Conservation (phyloP, 2,329 filamentous ascomycete genomes). For the Penicillium oxalicum region DNA sequence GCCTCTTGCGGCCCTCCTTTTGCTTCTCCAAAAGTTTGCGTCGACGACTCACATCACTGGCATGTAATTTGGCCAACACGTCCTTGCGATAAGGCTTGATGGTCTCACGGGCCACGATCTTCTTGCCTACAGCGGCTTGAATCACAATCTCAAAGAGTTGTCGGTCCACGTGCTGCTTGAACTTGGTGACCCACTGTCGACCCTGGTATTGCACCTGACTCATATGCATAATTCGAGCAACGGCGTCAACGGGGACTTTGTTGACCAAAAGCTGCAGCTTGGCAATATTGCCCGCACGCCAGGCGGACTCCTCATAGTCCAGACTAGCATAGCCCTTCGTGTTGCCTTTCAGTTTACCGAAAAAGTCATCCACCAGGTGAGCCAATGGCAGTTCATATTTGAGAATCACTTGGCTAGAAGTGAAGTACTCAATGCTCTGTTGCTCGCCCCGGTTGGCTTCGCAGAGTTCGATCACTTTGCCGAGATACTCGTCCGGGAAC, state of each 20-base stretch:
- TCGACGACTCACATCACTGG: constrained; percentile 74
- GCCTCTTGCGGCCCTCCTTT: constrained; percentile 86
- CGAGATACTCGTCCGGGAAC: constrained; percentile 87
- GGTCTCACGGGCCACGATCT: constrained; percentile 84
- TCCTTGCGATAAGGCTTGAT: constrained; percentile 97
- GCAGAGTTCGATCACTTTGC: constrained; percentile 90
- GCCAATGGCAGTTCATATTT: constrained; percentile 85
- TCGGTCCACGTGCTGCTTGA: constrained; percentile 92
- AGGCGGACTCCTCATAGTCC: constrained; percentile 94
- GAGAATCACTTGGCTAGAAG: constrained; percentile 83
- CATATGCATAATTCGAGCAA: constrained; percentile 79
- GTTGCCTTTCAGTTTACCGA: constrained; percentile 87
- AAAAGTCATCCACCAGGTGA: constrained; percentile 92
- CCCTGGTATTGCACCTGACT: constrained; percentile 77
- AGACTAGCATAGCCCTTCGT: constrained; percentile 95
- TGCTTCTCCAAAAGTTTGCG: constrained; percentile 92
- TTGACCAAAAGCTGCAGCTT: constrained; percentile 94
- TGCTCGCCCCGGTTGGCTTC: constrained; percentile 85
- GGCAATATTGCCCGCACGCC: constrained; percentile 69
- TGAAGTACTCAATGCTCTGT: constrained; percentile 84
- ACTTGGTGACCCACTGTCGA: constrained; percentile 84
- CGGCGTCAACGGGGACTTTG: constrained; percentile 85
- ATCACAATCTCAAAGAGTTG: constrained; percentile 98
- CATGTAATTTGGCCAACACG: constrained; percentile 86
- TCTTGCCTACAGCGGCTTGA: constrained; percentile 76